Percentiles rank a stretch among this genome's conserved stretches.
phyloP scores from a whole-genome alignment of 345 rosid genomes.

The Heritiera fomes region DNA sequence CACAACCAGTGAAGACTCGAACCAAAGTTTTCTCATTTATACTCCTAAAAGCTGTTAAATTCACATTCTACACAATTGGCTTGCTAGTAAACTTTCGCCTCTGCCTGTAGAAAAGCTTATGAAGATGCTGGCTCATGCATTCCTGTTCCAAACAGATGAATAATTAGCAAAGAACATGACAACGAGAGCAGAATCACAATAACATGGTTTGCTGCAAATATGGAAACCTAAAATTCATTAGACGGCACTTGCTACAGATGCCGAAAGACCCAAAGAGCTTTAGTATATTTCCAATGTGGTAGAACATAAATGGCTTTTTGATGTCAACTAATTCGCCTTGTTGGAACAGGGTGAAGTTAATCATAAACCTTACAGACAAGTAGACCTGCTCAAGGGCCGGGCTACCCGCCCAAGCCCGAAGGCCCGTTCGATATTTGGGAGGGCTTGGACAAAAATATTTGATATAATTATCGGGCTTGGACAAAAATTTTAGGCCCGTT shows the following conservation, averaged over 20 bases:
- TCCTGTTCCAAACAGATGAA: conserved; percentile 22
- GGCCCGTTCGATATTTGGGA: too few relatives aligned
- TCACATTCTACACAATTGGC: conserved; percentile 24
- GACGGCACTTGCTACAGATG: not conserved
- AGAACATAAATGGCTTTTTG: not conserved
- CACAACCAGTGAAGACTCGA: conserved; percentile 10
- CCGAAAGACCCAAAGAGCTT: not conserved
- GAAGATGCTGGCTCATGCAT: not conserved
- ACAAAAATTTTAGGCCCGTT: too few relatives aligned
- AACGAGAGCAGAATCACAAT: not conserved
- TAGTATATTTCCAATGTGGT: not conserved
- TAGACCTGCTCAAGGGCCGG: too few relatives aligned
- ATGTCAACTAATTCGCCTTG: not conserved
- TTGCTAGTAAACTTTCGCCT: conserved; percentile 13
- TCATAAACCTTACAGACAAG: conserved; percentile 14
- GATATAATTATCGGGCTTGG: too few relatives aligned
- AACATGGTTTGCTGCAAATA: not conserved
- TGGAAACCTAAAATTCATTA: not conserved
- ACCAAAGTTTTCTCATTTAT: conserved; percentile 28
- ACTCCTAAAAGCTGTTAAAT: conserved; percentile 16
- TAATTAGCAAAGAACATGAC: conserved; percentile 5
- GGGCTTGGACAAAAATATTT: too few relatives aligned
- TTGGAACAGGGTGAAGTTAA: not conserved
- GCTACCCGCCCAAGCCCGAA: too few relatives aligned
- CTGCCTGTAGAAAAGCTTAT: conserved; percentile 5